Percentiles rank a stretch among this genome's conserved stretches.
Evolutionary conservation across 352 stramenopile species (phyloP).

Genomic region (Pythium pyrilobum): DNA sequence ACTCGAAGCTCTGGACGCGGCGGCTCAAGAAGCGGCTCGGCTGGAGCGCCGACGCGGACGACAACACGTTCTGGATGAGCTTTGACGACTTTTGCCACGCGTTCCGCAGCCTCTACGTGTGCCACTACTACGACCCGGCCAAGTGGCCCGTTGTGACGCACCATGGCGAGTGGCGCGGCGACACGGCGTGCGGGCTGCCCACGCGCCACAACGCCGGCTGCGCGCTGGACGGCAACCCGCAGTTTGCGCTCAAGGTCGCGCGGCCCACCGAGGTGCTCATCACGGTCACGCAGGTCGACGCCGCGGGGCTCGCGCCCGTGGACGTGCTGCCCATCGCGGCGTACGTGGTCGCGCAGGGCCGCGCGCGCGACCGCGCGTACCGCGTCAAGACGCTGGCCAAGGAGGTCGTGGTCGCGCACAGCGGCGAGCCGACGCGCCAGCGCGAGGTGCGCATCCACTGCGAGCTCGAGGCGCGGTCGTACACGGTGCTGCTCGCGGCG

Average conservation of each 20-base stretch:
- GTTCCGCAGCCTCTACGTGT: slow-evolving; percentile 91
- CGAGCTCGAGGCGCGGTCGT: slow-evolving; percentile 65
- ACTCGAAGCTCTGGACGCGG: slow-evolving; percentile 88
- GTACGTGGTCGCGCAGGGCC: slow-evolving; percentile 55
- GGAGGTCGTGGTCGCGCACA: slow-evolving; percentile 76
- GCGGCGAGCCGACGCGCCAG: slow-evolving; percentile 57
- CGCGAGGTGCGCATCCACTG: slow-evolving; percentile 80
- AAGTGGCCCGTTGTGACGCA: slow-evolving; percentile 61
- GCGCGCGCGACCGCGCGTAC: slow-evolving; percentile 47
- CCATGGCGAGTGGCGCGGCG: slow-evolving; percentile 52
- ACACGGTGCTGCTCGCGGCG: slow-evolving; percentile 83
- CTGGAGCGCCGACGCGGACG: slow-evolving; percentile 53
- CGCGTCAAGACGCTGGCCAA: slow-evolving; percentile 56
- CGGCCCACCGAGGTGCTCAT: slow-evolving; percentile 82
- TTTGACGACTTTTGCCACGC: slow-evolving; percentile 92
- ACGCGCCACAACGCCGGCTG: slow-evolving; percentile 80
- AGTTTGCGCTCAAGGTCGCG: slow-evolving; percentile 74
- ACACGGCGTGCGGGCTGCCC: slow-evolving; percentile 80
- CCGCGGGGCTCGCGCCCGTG: slow-evolving; percentile 49
- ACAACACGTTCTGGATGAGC: slow-evolving; percentile 95
- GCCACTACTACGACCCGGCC: slow-evolving; percentile 87
- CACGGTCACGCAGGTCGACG: slow-evolving; percentile 81
- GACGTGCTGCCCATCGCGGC: slow-evolving; percentile 63
- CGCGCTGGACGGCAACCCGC: slow-evolving; percentile 82
- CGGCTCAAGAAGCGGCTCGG: slow-evolving; percentile 78